Evolutionary conservation across 306 rosid genomes (phyloP), one percentile per base, ranked within the genome.

Genomic region (Cucurbita maxima): DNA sequence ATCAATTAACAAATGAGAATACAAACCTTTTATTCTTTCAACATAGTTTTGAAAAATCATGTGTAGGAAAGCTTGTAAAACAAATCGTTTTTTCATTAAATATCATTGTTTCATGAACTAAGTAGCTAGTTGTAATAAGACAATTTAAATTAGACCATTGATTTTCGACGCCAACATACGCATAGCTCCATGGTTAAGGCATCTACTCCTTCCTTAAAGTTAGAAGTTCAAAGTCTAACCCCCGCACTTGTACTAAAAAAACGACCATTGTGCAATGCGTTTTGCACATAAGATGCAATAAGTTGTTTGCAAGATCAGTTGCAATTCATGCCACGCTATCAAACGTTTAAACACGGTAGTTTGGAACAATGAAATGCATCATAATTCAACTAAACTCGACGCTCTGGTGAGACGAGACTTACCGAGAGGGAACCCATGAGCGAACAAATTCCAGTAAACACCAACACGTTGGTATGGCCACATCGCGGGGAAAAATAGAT

Each of bases 391-490:
- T 41, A 47, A 67, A 67, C 55, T 44, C 15, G 3, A 67, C 5
- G 10, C n/a, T 38, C 8, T 16, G 11, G 20, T 20, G 58, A 38
- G 48, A 59, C 5, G 16, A 40, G 40, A 79, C 84, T 67, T 82
- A 92, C 97, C 59, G 97, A 83, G 78, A 92, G 94, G 51, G 97
- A 92, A 58, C 97, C 97, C 92, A 92, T 88, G 84, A 92, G 83
- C 1, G 97, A 92, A 78, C 97, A 92, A 66, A 92, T 89, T 78
- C 94, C 97, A 0, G 89, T 85, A 78, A 73, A 92, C 74, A 92
- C 84, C 22, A 92, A 85, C 76, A 92, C 92, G 52, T 92, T 85
- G 10, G 87, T 74, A 79, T 92, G 91, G 56, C 97, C 97, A 75
- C 89, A 89, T 60, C 78, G 82, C 16, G 97, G 96, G 50, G 79